phyloP scores from a whole-genome alignment of 352 stramenopile species.

The Globisporangium echinulatum region DNA sequence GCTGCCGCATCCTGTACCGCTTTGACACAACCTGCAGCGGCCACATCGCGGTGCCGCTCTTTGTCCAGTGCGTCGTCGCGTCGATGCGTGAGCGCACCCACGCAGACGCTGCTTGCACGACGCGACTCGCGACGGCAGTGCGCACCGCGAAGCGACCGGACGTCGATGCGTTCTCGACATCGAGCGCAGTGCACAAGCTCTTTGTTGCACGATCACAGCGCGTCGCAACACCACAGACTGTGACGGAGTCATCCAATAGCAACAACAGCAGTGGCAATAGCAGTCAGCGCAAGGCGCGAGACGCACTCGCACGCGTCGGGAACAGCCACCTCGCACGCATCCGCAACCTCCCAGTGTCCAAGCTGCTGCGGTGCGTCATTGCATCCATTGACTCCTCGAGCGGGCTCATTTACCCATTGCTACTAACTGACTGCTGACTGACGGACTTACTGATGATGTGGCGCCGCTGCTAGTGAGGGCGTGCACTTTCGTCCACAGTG shows the following conservation, averaged over 20 bases:
- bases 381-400: neutral
- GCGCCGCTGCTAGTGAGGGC: constrained; percentile 19
- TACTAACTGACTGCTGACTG: no score
- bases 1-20: constrained; percentile 35
- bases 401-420: no score
- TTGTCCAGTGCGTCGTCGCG: constrained; percentile 12
- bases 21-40: constrained; percentile 26
- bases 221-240: neutral
- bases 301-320: constrained; percentile 17
- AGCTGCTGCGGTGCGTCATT: constrained; percentile 27
- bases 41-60: constrained; percentile 15
- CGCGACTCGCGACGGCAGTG: constrained; percentile 7
- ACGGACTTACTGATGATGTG: no score
- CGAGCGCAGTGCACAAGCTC: constrained; percentile 32
- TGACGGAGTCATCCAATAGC: no score
- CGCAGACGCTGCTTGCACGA: neutral
- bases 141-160: constrained; percentile 25
- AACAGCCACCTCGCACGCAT: constrained; percentile 35
- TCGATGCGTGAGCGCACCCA: constrained; percentile 7
- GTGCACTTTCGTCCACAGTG: constrained; percentile 31
- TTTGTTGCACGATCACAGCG: constrained; percentile 22
- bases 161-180: constrained; percentile 30
- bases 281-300: constrained; percentile 1
- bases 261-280: no score
- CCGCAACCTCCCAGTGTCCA: constrained; percentile 33